phyloP scores from a whole-genome alignment of 352 stramenopile genomes.

The Phytophthora constricta region DNA sequence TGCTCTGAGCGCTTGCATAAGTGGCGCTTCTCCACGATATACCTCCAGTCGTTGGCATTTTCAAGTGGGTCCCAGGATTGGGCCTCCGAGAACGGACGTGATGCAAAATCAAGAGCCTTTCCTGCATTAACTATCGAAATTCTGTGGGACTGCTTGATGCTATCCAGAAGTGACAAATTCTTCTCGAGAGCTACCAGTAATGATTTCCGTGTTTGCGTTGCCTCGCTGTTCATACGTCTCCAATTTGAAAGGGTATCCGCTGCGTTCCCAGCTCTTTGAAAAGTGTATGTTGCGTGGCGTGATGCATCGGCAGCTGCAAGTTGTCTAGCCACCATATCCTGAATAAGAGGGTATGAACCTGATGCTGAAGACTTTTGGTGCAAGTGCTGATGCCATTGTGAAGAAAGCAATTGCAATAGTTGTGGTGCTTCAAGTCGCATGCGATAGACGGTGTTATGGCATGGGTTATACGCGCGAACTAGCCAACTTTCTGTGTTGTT shows the following conservation, averaged over 20 bases:
- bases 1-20: slow-evolving; percentile 48
- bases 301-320: slow-evolving; percentile 20
- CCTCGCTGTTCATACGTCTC: slow-evolving; percentile 46
- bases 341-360: slow-evolving; percentile 20
- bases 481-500: slow-evolving; percentile 43
- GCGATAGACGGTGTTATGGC: slow-evolving; percentile 59
- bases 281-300: slow-evolving; percentile 32
- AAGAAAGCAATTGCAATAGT: slow-evolving; percentile 50
- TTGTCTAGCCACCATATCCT: slow-evolving; percentile 26
- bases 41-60: slow-evolving; percentile 81
- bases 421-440: slow-evolving; percentile 52
- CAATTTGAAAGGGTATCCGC: slow-evolving; percentile 43
- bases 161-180: slow-evolving; percentile 25
- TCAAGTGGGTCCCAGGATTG: slow-evolving; percentile 83
- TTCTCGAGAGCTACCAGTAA: slow-evolving; percentile 36
- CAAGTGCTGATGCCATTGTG: not conserved
- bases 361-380: not conserved
- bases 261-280: slow-evolving; percentile 23
- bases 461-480: slow-evolving; percentile 71
- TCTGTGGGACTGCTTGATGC: slow-evolving; percentile 25
- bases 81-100: slow-evolving; percentile 57
- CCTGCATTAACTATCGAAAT: slow-evolving; percentile 45
- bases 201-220: slow-evolving; percentile 46
- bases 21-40: slow-evolving; percentile 69
- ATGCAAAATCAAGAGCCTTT: slow-evolving; percentile 61